Percentiles rank a stretch among this genome's conserved stretches.
Evolutionary conservation across 495 filamentous ascomycete genomes (phyloP).

Genomic region (Trichoderma reesei): DNA sequence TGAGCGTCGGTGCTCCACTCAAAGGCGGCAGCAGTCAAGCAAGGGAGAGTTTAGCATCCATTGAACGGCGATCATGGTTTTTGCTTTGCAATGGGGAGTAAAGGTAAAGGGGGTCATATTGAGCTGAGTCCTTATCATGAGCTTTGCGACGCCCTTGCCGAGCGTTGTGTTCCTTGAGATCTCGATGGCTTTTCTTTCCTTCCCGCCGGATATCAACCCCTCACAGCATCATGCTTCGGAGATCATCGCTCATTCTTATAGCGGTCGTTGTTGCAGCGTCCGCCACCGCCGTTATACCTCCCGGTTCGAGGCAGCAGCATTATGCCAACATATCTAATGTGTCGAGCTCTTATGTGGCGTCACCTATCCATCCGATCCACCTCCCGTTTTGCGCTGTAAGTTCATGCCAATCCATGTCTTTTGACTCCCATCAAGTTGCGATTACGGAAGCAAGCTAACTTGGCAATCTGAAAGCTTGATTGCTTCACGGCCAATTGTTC

Average conservation of each 20-base stretch:
- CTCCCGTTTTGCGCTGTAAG: constrained; percentile 1
- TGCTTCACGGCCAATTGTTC: neutral
- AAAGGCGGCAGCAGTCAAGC: neutral
- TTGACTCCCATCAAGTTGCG: neutral
- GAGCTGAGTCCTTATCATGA: neutral
- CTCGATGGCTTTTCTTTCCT: neutral
- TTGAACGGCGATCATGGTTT: neutral
- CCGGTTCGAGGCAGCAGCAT: neutral
- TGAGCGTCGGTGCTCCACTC: neutral
- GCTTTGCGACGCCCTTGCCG: neutral
- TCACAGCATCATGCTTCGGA: neutral
- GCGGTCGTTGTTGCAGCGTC: neutral
- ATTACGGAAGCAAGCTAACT: neutral
- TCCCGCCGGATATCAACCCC: neutral
- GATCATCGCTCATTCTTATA: neutral
- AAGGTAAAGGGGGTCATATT: neutral
- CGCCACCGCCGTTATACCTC: neutral
- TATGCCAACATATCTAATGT: neutral
- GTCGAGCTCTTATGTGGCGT: neutral
- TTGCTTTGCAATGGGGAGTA: neutral
- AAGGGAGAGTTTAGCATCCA: neutral
- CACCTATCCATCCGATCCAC: neutral
- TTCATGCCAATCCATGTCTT: neutral
- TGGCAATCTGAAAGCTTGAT: neutral
- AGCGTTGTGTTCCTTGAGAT: neutral